Conservation (phyloP, 176 grass and related monocot genomes). For the Thinopyrum elongatum region DNA sequence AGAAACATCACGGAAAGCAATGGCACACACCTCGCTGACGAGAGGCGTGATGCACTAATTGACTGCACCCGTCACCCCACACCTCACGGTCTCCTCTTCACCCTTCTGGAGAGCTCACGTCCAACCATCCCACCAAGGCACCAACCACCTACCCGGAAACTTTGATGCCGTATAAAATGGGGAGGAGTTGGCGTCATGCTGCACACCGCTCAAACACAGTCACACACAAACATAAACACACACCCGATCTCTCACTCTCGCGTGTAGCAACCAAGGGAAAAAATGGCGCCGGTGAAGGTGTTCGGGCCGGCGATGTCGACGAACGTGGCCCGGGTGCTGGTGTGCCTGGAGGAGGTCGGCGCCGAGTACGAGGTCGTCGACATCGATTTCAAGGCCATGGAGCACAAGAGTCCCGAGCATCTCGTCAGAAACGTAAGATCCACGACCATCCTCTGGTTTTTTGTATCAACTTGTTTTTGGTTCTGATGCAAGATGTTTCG, state of each 20-base stretch:
- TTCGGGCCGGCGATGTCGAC: conserved; percentile 32
- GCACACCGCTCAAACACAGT: neutral
- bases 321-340: conserved; percentile 25
- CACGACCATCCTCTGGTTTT: neutral
- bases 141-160: neutral
- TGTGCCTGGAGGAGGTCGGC: conserved; percentile 53
- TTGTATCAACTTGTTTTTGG: too few relatives aligned
- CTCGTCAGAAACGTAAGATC: conserved; percentile 40
- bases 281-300: conserved; percentile 31
- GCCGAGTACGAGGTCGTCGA: conserved; percentile 41
- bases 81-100: neutral
- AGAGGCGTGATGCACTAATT: neutral
- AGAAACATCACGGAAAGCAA: neutral
- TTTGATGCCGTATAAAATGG: neutral
- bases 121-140: neutral
- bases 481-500: too few relatives aligned
- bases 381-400: neutral
- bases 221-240: neutral
- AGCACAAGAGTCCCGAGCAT: conserved; percentile 31
- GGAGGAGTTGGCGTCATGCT: neutral
- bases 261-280: neutral
- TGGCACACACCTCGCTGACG: neutral
- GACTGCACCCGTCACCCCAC: neutral
- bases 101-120: neutral
- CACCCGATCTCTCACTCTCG: neutral